Percentiles rank a stretch among this genome's conserved stretches.
Conservation (phyloP, 805 yeast species). For the Yamadazyma takamatsuzukensis region DNA sequence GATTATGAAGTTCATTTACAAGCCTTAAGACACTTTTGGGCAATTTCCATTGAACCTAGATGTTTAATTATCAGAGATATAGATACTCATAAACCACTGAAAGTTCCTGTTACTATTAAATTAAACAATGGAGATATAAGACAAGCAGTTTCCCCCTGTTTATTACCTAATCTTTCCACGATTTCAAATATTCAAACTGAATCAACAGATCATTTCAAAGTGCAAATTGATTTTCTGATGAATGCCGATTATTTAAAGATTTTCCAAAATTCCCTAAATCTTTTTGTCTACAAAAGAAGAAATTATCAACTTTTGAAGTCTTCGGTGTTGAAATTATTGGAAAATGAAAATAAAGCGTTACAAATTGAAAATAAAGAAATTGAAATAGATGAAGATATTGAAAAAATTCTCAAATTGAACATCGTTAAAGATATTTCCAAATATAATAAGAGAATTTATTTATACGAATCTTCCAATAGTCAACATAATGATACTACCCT, state of each 20-base stretch:
- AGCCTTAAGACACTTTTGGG: constrained; percentile 89
- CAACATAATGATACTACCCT: constrained; percentile 15
- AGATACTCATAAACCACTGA: constrained; percentile 52
- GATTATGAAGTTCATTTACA: constrained; percentile 65
- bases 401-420: constrained; percentile 18
- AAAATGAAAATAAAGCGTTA: constrained; percentile 29
- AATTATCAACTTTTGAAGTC: constrained; percentile 37
- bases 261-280: constrained; percentile 42
- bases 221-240: constrained; percentile 40
- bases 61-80: constrained; percentile 78
- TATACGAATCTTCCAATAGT: constrained; percentile 13
- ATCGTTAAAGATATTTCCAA: constrained; percentile 19
- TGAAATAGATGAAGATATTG: constrained; percentile 21
- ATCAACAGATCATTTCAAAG: constrained; percentile 50
- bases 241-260: constrained; percentile 41
- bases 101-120: constrained; percentile 39
- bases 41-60: constrained; percentile 73
- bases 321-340: constrained; percentile 28
- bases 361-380: constrained; percentile 26
- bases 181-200: constrained; percentile 47
- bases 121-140: constrained; percentile 35
- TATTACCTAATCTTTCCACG: constrained; percentile 56
- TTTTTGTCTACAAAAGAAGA: constrained; percentile 49
- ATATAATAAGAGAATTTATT: constrained; percentile 29
- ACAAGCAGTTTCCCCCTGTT: constrained; percentile 54